phyloP scores from a whole-genome alignment of 2,329 filamentous ascomycete species.

The Canariomyces notabilis region DNA sequence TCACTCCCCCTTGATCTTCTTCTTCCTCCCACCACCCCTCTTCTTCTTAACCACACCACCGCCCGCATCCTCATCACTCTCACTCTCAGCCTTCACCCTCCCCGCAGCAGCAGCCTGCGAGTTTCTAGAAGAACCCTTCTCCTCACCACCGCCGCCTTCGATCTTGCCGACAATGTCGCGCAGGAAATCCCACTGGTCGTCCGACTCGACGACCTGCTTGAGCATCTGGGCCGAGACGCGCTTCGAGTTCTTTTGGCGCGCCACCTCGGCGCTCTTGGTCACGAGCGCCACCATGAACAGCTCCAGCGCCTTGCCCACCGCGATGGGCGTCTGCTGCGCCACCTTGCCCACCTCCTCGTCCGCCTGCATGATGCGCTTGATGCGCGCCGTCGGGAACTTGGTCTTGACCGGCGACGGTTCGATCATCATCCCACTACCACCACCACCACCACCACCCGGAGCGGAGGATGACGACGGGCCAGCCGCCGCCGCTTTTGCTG shows the following conservation, averaged over 20 bases:
- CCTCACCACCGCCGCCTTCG: constrained; percentile 55
- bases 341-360: constrained; percentile 99
- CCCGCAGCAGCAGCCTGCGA: constrained; percentile 20
- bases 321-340: constrained; percentile 92
- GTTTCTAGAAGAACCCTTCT: constrained; percentile 42
- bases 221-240: constrained; percentile 86
- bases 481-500: background rate
- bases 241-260: constrained; percentile 77
- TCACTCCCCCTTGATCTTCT: constrained; percentile 15
- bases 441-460: too few species aligned
- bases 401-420: constrained; percentile 75
- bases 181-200: constrained; percentile 92
- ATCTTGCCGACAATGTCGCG: constrained; percentile 86
- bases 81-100: constrained; percentile 44
- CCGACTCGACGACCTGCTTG: constrained; percentile 81
- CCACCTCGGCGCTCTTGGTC: constrained; percentile 78
- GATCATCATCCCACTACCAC: too few species aligned
- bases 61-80: constrained; percentile 39
- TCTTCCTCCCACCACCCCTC: constrained; percentile 26
- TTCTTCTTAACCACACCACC: constrained; percentile 43
- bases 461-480: background rate
- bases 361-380: constrained; percentile 99
- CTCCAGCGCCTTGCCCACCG: constrained; percentile 91
- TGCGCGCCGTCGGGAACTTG: constrained; percentile 93
- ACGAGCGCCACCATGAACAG: constrained; percentile 97